Base-by-base conservation (phyloP, 2,329 filamentous ascomycete genomes). In the Aspergillus sp. region DNA sequence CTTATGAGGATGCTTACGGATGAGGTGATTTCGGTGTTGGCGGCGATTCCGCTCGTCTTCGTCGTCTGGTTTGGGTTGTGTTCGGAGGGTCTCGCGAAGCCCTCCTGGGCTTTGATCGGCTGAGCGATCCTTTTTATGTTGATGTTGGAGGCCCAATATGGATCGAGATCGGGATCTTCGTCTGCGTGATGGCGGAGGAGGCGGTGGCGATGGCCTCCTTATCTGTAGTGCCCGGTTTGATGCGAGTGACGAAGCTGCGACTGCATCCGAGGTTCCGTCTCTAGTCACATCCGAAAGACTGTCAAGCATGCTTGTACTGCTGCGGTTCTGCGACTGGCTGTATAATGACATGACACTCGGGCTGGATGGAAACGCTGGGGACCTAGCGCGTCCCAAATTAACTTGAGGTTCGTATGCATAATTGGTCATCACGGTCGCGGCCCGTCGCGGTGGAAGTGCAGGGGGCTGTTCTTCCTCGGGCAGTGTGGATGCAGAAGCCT, bases 211-310 rank as follows among this genome's bases (percentile, higher is more conserved):
- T 47, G 27, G 27, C 27, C 66, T 75, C n/a, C 67, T 68, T 19
- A 74, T 67, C 12, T 77, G 76, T 12, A 74, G 70, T 33, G 73
- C 74, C 47, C 73, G 73, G 7, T 71, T 68, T 39, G 78, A 78
- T 54, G 78, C 78, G 3, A 80, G 61, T 34, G 78, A 80, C 11
- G 78, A 79, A 17, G 78, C 78, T 17, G 79, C 74, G 60, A 80
- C 77, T 27, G 78, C 78, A 66, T 79, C 73, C 13, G 77, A 78
- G 3, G 78, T 70, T 5, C 73, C 71, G 59, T 75, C 75, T 58
- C 74, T 73, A 30, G 61, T 65, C 64, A 73, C 66, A 11, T 68
- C 62, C 41, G 56, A 54, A 13, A 65, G 45, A 39, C 66, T 63
- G 27, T 71, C 63, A 19, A 65, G 33, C 12, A 64, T 20, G 55